Base-by-base conservation (phyloP, 352 stramenopile species). In the Saprolegnia parasitica region DNA sequence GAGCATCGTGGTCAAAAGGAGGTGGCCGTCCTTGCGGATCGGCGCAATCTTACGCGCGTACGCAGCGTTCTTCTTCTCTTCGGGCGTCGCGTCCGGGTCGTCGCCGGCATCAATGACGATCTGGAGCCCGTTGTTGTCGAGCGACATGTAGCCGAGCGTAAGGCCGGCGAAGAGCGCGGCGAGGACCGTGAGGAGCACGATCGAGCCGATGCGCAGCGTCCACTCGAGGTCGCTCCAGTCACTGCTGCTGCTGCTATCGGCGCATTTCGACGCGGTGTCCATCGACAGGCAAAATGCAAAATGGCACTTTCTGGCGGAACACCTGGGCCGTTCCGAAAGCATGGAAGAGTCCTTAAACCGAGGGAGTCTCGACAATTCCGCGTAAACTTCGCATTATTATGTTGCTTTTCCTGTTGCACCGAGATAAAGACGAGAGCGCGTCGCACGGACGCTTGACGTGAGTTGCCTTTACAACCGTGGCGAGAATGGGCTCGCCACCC, bases 1-100 rank as follows among this genome's bases (percentile, higher is more conserved):
- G 18, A 99, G 81, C 40, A 99, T 80, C 20, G 97, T 99, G 74
- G 96, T 98, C 39, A 99, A 87, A 49, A 99, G 80, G 23, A 98
- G 79, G 76, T 99, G 99, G 40, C 97, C 97, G 75, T 98, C 86
- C 40, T 87, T 74, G 18, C 97, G 89, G 35, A 99, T 73, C 3
- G 91, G 87, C 21, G 87, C 52, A 42, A 98, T 97, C 52, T 85
- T 88, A 52, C 56, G 77, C 0, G 90, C 88, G 13, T 76, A 79
- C 18, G 67, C 60, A 18, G 77, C 82, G 46, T 92, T 92, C 42
- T 42, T 57, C 21, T 71, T 50, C 61, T 92, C 84, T 13, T 96
- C 81, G 6, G 75, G 62, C 0, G 84, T 91, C 55, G 86, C 79
- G 46, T 72, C 74, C 13, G 78, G 75, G 0, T 98, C 86, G 55